Base-by-base conservation (phyloP, 805 yeast species). In the Scheffersomyces ergatensis region DNA sequence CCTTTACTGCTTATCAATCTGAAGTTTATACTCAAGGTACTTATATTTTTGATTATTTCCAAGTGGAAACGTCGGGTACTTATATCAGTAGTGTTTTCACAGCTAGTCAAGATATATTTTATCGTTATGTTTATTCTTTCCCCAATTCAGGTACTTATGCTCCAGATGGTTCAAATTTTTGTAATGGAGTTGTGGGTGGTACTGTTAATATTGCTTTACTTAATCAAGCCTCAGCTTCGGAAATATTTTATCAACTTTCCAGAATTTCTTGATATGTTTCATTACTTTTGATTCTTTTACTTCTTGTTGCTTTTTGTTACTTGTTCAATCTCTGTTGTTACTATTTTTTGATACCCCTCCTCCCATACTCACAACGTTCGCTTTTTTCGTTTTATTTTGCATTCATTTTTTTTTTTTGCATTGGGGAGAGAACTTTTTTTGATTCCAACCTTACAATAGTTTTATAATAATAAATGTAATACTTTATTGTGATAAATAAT, bases 211-310 rank as follows among this genome's bases (percentile, higher is more conserved):
- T 20, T 18, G 39, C 51, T 1, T 49, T 54, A 29, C 47, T 54
- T 46, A 40, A 41, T 38, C 35, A 45, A 25, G 48, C 53, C 8
- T 42, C 55, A 3, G 55, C 45, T 15, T 42, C 51, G 4, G 50
- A 48, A 33, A 42, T 52, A n/a, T 29, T 29, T 15, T 29, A 29
- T 29, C 32, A 29, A 14, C 32, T 29, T 29, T 29, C 32, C 4
- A 29, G 32, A 15, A 12, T 29, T 21, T 21, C n/a, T n/a, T n/a
- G n/a, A n/a, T n/a, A n/a, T n/a, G n/a, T n/a, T n/a, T n/a, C n/a
- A n/a, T n/a, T n/a, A n/a, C n/a, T n/a, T n/a, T n/a, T 21, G 24
- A 21, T 21, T 21, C 24, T 7, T 21, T 21, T 21, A 7, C 6
- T 21, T 21, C 6, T 21, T 21, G 9, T 21, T 21, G 6, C 24